Evolutionary conservation across 331 rosid genomes (phyloP).

Genomic region (Acacia concinna): DNA sequence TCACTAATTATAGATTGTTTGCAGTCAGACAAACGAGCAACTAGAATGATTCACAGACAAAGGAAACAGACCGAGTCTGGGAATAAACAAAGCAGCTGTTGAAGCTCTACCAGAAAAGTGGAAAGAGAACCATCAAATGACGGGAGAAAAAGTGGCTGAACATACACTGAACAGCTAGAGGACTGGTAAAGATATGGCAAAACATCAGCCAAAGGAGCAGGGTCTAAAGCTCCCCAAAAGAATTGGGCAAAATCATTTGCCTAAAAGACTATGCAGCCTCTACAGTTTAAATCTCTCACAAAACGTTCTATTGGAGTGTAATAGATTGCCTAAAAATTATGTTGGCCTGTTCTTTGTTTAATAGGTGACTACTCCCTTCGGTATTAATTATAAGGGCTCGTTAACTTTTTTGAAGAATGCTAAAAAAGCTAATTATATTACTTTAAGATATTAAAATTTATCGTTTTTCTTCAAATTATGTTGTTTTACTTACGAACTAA

Average conservation of each 20-base stretch:
- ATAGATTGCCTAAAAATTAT: not conserved
- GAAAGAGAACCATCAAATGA: not conserved
- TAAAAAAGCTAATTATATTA: no score
- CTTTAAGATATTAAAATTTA: no score
- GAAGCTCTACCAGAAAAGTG: not conserved
- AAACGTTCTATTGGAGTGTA: not conserved
- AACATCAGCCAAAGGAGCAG: not conserved
- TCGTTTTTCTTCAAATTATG: no score
- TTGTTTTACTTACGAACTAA: no score
- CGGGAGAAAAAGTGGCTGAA: not conserved
- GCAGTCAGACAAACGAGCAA: not conserved
- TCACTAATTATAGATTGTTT: not conserved
- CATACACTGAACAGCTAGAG: not conserved
- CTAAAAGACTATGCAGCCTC: not conserved
- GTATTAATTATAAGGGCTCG: no score
- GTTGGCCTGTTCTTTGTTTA: not conserved
- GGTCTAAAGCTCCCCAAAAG: not conserved
- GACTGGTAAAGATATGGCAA: not conserved
- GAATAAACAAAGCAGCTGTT: not conserved
- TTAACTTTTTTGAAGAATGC: no score
- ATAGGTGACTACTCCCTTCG: no score
- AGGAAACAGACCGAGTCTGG: not conserved
- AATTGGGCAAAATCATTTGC: not conserved
- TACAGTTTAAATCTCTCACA: not conserved
- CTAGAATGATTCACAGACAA: not conserved